Percentiles rank a stretch among this genome's conserved stretches.
These are phyloP conservation scores for Tolypocladium pustulatum DNA, from an alignment of 2,329 filamentous ascomycete genomes.

Conservation along the genomic window DNA sequence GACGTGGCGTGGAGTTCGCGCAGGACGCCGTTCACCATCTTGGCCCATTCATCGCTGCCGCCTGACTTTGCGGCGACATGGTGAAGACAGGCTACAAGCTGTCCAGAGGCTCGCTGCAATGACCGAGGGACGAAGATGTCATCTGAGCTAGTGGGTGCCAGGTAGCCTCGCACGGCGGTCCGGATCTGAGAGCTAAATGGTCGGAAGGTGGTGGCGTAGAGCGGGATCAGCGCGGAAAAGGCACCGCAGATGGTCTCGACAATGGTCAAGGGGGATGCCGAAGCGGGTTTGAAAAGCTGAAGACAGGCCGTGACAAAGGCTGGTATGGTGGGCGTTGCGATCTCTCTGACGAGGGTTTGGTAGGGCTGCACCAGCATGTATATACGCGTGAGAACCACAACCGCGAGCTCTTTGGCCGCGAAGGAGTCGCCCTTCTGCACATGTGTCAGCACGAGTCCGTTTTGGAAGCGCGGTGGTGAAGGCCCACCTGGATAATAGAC, in stretches of 20 bases:
- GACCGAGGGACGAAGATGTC: constrained; percentile 34
- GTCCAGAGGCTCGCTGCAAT: constrained; percentile 48
- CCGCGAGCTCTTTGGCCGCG: constrained; percentile 63
- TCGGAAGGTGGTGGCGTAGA: constrained; percentile 75
- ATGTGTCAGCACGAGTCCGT: background rate
- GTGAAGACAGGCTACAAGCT: constrained; percentile 60
- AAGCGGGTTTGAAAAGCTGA: constrained; percentile 43
- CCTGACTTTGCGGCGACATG: constrained; percentile 74
- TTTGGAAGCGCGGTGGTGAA: background rate
- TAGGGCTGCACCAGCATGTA: constrained; percentile 75
- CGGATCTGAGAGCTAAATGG: constrained; percentile 62
- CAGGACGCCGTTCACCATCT: constrained; percentile 50
- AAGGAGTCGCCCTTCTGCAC: constrained; percentile 64
- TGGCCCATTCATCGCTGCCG: constrained; percentile 68
- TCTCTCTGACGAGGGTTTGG: constrained; percentile 74
- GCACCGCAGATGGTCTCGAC: constrained; percentile 61
- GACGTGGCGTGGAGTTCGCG: constrained; percentile 58
- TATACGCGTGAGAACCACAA: constrained; percentile 72
- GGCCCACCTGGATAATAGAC: constrained; percentile 58
- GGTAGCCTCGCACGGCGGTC: constrained; percentile 44
- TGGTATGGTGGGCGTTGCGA: constrained; percentile 73
- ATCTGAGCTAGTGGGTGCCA: constrained; percentile 54
- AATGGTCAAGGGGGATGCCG: constrained; percentile 32
- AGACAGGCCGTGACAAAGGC: constrained; percentile 65
- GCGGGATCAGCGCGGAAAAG: constrained; percentile 61